A percentile compares a stretch with the other conserved stretches of the same genome.
Conservation (phyloP, 495 filamentous ascomycete species). For the Penicillium verhagenii region DNA sequence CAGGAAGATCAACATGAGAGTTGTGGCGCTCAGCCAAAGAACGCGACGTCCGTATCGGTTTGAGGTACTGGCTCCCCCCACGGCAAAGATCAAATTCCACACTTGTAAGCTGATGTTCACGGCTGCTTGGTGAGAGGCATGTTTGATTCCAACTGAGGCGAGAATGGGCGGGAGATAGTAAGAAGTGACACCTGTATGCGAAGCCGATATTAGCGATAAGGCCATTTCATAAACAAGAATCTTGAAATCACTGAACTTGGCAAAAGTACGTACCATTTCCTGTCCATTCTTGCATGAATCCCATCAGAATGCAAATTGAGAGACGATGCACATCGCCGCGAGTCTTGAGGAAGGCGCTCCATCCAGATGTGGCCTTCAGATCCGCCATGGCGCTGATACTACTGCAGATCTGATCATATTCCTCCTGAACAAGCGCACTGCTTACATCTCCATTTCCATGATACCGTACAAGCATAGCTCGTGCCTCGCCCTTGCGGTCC, state of each 20-base stretch:
- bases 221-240: background rate
- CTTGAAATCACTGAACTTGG: too few relatives aligned
- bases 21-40: conserved; percentile 55
- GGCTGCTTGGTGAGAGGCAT: conserved; percentile 45
- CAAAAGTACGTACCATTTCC: conserved; percentile 56
- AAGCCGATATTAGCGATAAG: background rate
- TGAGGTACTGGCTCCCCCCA: conserved; percentile 53
- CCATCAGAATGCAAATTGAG: conserved; percentile 55
- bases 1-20: conserved; percentile 56
- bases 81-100: conserved; percentile 26
- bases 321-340: conserved; percentile 66
- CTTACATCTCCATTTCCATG: conserved; percentile 31
- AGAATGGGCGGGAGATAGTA: conserved; percentile 59
- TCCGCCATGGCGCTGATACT: conserved; percentile 48
- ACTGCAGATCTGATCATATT: conserved; percentile 42
- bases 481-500: conserved; percentile 38
- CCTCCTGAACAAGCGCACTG: conserved; percentile 27
- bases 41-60: conserved; percentile 57
- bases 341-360: conserved; percentile 55
- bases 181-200: conserved; percentile 53
- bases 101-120: conserved; percentile 28
- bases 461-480: conserved; percentile 36
- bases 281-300: conserved; percentile 61
- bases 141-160: conserved; percentile 52
- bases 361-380: conserved; percentile 15